Evolutionary conservation across 805 yeast species (phyloP).

Genomic region (Starmerella vitae): DNA sequence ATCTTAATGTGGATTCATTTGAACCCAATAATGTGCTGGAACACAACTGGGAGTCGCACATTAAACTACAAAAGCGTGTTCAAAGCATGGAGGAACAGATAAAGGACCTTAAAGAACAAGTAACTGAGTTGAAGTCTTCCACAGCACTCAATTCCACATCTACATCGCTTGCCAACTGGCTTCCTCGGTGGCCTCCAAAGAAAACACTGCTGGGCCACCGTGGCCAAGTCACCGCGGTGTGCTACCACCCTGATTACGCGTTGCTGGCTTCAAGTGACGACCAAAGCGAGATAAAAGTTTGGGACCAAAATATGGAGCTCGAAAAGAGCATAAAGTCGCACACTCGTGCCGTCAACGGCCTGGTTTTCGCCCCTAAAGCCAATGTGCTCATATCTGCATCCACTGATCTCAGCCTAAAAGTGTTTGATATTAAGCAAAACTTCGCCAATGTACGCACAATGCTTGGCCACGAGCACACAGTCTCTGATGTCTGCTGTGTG

Average conservation of each 20-base stretch:
- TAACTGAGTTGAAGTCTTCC: slow-evolving; percentile 23
- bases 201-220: slow-evolving; percentile 40
- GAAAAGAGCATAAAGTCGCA: slow-evolving; percentile 59
- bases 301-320: slow-evolving; percentile 61
- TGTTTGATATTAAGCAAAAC: slow-evolving; percentile 49
- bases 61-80: slow-evolving; percentile 59
- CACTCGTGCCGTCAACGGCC: slow-evolving; percentile 48
- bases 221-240: slow-evolving; percentile 45
- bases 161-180: slow-evolving; percentile 37
- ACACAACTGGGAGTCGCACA: slow-evolving; percentile 78
- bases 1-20: slow-evolving; percentile 5
- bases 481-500: slow-evolving; percentile 47
- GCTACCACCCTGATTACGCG: slow-evolving; percentile 66
- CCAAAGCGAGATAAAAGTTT: slow-evolving; percentile 58
- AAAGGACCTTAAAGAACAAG: slow-evolving; percentile 24
- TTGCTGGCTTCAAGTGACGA: slow-evolving; percentile 50
- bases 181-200: slow-evolving; percentile 39
- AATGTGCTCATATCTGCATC: slow-evolving; percentile 36
- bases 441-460: slow-evolving; percentile 47
- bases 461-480: slow-evolving; percentile 78
- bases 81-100: slow-evolving; percentile 55
- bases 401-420: slow-evolving; percentile 43
- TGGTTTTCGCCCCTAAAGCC: slow-evolving; percentile 41
- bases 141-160: slow-evolving; percentile 4
- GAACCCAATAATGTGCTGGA: slow-evolving; percentile 33